These are phyloP conservation scores for Fusarium beomiforme DNA, from an alignment of 2,329 filamentous ascomycete species.

Conservation along the genomic window DNA sequence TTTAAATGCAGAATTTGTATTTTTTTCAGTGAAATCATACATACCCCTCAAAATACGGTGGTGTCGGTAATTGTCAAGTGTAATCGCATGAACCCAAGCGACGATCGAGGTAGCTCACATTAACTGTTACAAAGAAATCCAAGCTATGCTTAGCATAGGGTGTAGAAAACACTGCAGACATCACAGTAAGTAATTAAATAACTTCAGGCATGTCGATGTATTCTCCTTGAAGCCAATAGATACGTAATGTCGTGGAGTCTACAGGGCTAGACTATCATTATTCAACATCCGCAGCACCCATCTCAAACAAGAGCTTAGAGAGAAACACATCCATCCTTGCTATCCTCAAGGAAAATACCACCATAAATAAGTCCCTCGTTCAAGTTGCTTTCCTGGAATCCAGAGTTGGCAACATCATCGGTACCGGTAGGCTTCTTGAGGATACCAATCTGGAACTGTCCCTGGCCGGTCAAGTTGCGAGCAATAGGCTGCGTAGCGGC, in stretches of 20 bases:
- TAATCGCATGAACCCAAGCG: too few species aligned
- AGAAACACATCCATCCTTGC: constrained; percentile 50
- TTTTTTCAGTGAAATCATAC: too few species aligned
- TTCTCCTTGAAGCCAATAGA: neutral
- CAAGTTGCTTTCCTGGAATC: constrained; percentile 58
- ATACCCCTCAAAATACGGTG: too few species aligned
- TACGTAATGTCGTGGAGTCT: neutral
- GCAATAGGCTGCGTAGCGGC: constrained; percentile 60
- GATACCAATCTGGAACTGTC: constrained; percentile 70
- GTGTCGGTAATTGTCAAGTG: too few species aligned
- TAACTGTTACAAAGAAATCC: neutral
- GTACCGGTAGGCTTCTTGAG: constrained; percentile 68
- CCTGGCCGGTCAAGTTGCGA: constrained; percentile 62
- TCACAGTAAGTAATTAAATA: neutral
- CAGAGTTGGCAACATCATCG: constrained; percentile 57
- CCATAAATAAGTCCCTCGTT: constrained; percentile 64
- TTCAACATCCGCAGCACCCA: neutral
- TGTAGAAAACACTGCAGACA: neutral
- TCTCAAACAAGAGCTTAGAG: neutral
- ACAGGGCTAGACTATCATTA: neutral
- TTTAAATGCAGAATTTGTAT: too few species aligned
- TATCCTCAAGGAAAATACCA: constrained; percentile 64
- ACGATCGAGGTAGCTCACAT: neutral
- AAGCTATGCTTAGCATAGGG: too few species aligned
- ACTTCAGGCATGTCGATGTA: neutral